Evolutionary conservation across 805 yeast species (phyloP).

Genomic region (Tetrapisispora iriomotensis): DNA sequence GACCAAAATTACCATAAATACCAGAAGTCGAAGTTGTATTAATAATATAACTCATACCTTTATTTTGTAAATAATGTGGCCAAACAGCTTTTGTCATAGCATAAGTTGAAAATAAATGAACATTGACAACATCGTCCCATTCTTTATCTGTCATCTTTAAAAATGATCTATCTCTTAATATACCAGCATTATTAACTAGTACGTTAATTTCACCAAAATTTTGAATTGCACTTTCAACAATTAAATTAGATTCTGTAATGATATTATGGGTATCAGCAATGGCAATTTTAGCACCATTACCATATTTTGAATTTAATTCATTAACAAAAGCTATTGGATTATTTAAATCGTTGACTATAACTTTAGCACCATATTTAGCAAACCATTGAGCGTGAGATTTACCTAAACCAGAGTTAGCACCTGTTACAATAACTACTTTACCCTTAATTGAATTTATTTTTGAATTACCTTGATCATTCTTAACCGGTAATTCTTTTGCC

Average conservation of each 20-base stretch:
- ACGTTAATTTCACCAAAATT: slow-evolving; percentile 78
- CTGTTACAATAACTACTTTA: slow-evolving; percentile 86
- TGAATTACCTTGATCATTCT: slow-evolving; percentile 47
- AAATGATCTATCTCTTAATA: slow-evolving; percentile 81
- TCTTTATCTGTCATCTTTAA: slow-evolving; percentile 73
- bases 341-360: slow-evolving; percentile 82
- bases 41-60: slow-evolving; percentile 61
- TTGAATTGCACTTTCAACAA: slow-evolving; percentile 67
- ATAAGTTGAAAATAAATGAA: slow-evolving; percentile 76
- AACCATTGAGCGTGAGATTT: slow-evolving; percentile 76
- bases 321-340: slow-evolving; percentile 66
- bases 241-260: slow-evolving; percentile 59
- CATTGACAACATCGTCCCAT: slow-evolving; percentile 72
- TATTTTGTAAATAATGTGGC: slow-evolving; percentile 77
- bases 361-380: slow-evolving; percentile 89
- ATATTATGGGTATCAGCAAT: slow-evolving; percentile 80
- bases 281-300: slow-evolving; percentile 59
- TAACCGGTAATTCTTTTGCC: slow-evolving; percentile 39
- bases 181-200: slow-evolving; percentile 89
- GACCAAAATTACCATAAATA: slow-evolving; percentile 95
- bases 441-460: slow-evolving; percentile 52
- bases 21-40: slow-evolving; percentile 95
- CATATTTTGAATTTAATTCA: slow-evolving; percentile 48
- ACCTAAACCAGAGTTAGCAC: slow-evolving; percentile 94
- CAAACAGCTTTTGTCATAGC: slow-evolving; percentile 80